Percentiles rank a stretch among this genome's conserved stretches.
Evolutionary conservation across 306 rosid species (phyloP).

Genomic region (Ormosia semicastrata): DNA sequence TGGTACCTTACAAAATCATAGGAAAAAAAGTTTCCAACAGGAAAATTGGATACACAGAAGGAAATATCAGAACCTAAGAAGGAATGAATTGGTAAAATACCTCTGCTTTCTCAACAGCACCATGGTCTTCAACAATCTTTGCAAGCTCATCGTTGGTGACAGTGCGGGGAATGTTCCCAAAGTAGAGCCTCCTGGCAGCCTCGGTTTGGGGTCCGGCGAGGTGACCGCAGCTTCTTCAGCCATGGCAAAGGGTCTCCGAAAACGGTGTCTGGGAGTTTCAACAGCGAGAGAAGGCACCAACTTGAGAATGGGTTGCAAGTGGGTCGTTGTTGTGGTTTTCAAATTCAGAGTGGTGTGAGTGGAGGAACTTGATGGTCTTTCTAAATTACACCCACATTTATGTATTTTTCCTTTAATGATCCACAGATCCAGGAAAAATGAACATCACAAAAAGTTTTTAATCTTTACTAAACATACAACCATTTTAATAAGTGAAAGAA

Average conservation of each 20-base stretch:
- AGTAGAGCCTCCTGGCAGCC: conserved; percentile 64
- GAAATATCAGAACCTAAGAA: too few species aligned
- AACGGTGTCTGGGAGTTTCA: conserved; percentile 17
- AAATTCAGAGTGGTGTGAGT: conserved; percentile 11
- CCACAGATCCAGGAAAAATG: neutral
- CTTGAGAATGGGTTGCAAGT: conserved; percentile 28
- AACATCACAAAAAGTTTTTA: neutral
- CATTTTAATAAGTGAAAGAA: neutral
- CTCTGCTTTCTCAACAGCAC: conserved; percentile 86
- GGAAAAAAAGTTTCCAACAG: too few species aligned
- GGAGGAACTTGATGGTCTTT: conserved; percentile 29
- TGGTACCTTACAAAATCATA: too few species aligned
- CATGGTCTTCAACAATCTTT: conserved; percentile 71
- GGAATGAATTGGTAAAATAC: conserved; percentile 21
- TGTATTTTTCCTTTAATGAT: too few species aligned
- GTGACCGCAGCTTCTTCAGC: conserved; percentile 54
- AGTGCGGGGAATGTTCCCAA: conserved; percentile 87
- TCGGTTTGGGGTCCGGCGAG: conserved; percentile 35
- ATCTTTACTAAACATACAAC: neutral
- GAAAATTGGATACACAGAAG: too few species aligned
- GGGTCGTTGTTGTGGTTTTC: conserved; percentile 17
- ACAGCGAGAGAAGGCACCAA: conserved; percentile 22
- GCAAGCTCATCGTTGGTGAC: conserved; percentile 63
- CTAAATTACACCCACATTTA: too few species aligned
- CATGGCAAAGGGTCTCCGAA: conserved; percentile 43